A percentile compares a stretch with the other conserved stretches of the same genome.
These are phyloP conservation scores for Claviceps spartinae DNA, from an alignment of 2,329 filamentous ascomycete species.

Conservation along the genomic window DNA sequence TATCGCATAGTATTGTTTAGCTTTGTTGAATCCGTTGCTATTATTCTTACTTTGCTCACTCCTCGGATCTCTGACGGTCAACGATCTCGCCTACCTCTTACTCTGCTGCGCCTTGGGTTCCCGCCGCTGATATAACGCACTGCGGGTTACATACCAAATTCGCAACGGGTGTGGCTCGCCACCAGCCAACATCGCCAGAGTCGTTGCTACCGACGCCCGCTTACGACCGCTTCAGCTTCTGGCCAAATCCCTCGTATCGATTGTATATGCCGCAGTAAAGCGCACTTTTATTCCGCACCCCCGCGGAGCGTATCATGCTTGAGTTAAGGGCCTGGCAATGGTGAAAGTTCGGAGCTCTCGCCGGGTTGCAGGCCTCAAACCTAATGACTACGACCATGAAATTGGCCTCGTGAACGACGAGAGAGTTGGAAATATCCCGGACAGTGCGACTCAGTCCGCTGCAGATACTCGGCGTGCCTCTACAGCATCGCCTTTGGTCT, in stretches of 20 bases:
- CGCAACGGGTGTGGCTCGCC: not conserved
- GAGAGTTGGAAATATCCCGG: constrained; percentile 8
- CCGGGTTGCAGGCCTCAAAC: constrained; percentile 39
- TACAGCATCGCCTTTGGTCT: constrained; percentile 8
- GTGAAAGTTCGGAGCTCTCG: constrained; percentile 34
- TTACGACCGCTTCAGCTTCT: not conserved
- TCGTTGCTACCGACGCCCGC: not conserved
- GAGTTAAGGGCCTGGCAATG: constrained; percentile 13
- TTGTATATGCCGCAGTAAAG: not conserved
- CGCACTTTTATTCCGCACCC: not conserved
- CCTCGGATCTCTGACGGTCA: not conserved
- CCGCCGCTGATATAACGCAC: too few relatives aligned
- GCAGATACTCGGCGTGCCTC: constrained; percentile 1
- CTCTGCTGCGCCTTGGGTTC: too few relatives aligned
- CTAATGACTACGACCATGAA: constrained; percentile 55
- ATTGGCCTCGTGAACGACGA: constrained; percentile 53
- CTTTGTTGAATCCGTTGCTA: not conserved
- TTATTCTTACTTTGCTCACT: not conserved
- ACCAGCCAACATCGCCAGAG: not conserved
- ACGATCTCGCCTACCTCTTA: too few relatives aligned
- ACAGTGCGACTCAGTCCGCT: constrained; percentile 9
- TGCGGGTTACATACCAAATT: too few relatives aligned
- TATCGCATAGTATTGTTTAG: not conserved
- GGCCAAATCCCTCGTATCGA: not conserved
- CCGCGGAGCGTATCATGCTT: constrained; percentile 9